These are phyloP conservation scores for Triticum turgidum DNA, from an alignment of 176 grass and related monocot genomes.

Conservation along the genomic window DNA sequence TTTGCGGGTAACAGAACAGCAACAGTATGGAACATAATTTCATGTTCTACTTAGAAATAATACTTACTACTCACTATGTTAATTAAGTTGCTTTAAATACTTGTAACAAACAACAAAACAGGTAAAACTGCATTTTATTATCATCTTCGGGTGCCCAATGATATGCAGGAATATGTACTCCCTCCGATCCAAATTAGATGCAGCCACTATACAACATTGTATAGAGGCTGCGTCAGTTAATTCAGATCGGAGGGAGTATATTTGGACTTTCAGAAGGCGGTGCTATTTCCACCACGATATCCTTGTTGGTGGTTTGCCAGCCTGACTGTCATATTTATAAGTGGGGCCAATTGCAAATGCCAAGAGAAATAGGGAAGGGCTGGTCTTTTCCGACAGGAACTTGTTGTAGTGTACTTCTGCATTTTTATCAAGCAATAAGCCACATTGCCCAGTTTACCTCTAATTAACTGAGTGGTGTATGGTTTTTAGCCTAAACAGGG, in stretches of 20 bases:
- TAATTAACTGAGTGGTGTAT: neutral
- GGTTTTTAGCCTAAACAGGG: neutral
- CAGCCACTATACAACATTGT: no score
- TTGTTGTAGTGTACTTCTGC: neutral
- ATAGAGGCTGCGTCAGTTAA: no score
- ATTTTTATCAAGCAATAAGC: neutral
- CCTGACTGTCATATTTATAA: neutral
- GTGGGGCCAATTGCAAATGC: neutral
- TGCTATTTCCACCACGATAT: neutral
- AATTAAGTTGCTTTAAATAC: slow-evolving; percentile 4
- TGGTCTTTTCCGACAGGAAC: neutral
- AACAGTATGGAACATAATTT: neutral
- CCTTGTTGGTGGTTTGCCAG: neutral
- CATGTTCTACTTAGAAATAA: neutral
- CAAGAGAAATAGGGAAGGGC: neutral
- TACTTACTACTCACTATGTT: neutral
- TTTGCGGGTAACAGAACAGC: neutral
- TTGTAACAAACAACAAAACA: neutral
- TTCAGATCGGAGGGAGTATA: neutral
- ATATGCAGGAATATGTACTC: neutral
- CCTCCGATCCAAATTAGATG: no score
- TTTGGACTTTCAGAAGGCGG: neutral
- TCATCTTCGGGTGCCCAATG: neutral
- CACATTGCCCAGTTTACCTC: neutral
- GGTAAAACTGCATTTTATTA: neutral